Evolutionary conservation across 2,329 filamentous ascomycete species (phyloP).

Genomic region (Raffaelea arxii): DNA sequence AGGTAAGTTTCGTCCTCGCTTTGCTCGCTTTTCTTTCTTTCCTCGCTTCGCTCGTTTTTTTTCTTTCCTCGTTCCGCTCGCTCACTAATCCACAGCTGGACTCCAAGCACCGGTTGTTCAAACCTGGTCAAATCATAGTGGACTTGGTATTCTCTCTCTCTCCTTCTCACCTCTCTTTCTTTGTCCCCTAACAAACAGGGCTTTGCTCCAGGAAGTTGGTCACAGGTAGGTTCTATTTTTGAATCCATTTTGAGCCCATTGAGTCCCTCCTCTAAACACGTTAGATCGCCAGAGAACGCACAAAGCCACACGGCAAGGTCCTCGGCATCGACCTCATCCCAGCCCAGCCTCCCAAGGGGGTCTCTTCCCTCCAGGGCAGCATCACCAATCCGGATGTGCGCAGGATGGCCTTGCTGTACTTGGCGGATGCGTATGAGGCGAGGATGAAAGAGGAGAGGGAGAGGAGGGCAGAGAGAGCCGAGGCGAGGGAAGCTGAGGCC

Average conservation of each 20-base stretch:
- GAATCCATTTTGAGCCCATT: too few species aligned
- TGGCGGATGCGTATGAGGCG: too few species aligned
- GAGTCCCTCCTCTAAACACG: not conserved
- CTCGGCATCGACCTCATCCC: constrained; percentile 93
- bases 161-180: too few species aligned
- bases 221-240: constrained; percentile 47
- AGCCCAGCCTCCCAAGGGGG: constrained; percentile 78
- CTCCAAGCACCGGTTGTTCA: constrained; percentile 70
- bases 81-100: constrained; percentile 61
- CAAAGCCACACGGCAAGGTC: constrained; percentile 66
- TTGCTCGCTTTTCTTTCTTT: not conserved
- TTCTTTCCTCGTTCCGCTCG: too few species aligned
- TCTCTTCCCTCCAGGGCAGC: constrained; percentile 92
- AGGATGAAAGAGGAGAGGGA: too few species aligned
- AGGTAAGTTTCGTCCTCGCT: constrained; percentile 40
- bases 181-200: too few species aligned
- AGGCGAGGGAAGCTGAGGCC: too few species aligned
- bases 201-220: constrained; percentile 68
- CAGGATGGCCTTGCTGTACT: too few species aligned
- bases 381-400: too few species aligned
- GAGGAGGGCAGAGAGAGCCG: too few species aligned
- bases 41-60: not conserved
- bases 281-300: constrained; percentile 72
- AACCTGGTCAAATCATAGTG: constrained; percentile 71
- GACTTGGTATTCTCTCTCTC: constrained; percentile 76